Conservation (phyloP, 768 basidiomycete genomes). For the Pisolithus tinctorius region DNA sequence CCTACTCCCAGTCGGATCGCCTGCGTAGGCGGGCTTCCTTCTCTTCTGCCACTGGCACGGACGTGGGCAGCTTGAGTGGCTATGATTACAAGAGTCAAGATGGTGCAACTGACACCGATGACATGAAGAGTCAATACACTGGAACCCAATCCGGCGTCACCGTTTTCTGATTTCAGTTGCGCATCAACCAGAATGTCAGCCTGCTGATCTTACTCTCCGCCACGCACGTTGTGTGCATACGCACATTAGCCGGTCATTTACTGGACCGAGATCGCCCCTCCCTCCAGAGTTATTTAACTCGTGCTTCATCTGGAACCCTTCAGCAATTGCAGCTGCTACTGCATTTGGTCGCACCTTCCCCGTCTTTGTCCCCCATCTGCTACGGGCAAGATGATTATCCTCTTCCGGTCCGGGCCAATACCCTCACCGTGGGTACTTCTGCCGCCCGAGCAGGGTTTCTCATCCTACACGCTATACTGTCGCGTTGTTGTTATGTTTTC, state of each 20-base stretch:
- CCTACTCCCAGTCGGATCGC: slow-evolving; percentile 88
- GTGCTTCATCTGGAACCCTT: too few relatives aligned
- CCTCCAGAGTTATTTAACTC: too few relatives aligned
- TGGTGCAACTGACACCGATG: slow-evolving; percentile 70
- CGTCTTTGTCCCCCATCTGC: too few relatives aligned
- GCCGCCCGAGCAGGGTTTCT: slow-evolving; percentile 5
- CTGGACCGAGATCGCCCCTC: too few relatives aligned
- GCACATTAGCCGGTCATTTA: background rate
- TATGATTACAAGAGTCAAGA: slow-evolving; percentile 89
- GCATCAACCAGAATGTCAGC: background rate
- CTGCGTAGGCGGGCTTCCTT: slow-evolving; percentile 73
- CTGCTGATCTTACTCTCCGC: background rate
- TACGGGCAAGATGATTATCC: too few relatives aligned
- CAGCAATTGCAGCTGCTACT: too few relatives aligned
- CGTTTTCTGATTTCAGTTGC: slow-evolving; percentile 50
- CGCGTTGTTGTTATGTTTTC: background rate
- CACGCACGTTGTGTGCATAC: background rate
- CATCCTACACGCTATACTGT: background rate
- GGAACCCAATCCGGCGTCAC: slow-evolving; percentile 83
- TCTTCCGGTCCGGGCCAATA: background rate
- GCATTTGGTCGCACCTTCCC: too few relatives aligned
- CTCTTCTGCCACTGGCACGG: slow-evolving; percentile 66
- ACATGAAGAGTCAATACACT: slow-evolving; percentile 84
- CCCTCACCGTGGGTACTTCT: background rate
- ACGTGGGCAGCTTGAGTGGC: slow-evolving; percentile 71